phyloP scores from a whole-genome alignment of 2,329 filamentous ascomycete species.

The Huntiella decipiens region DNA sequence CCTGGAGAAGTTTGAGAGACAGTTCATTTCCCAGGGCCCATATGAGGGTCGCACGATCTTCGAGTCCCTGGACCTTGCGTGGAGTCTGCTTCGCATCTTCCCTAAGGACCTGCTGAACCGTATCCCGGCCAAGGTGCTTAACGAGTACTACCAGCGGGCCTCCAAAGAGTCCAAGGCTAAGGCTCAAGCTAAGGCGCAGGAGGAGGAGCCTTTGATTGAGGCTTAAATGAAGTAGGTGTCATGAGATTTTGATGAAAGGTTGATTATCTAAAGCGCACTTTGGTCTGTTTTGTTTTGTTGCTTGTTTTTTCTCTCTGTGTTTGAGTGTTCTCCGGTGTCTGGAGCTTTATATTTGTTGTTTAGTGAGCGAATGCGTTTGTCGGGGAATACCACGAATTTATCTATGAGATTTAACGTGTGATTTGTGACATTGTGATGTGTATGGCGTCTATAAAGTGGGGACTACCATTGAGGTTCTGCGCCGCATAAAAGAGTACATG shows the following conservation, averaged over 20 bases:
- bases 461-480: too few relatives aligned
- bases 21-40: constrained; percentile 77
- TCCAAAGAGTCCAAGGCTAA: constrained; percentile 44
- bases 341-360: background rate
- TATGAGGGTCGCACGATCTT: constrained; percentile 86
- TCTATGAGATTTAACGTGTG: too few relatives aligned
- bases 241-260: background rate
- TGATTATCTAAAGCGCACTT: background rate
- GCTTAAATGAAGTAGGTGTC: constrained; percentile 21
- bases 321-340: background rate
- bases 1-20: constrained; percentile 92
- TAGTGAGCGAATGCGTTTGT: background rate
- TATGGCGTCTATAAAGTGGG: too few relatives aligned
- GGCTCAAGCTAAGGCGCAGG: constrained; percentile 30
- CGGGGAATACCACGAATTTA: too few relatives aligned
- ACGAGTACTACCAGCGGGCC: constrained; percentile 63
- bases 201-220: constrained; percentile 43
- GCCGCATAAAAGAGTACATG: too few relatives aligned
- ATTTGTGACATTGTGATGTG: too few relatives aligned
- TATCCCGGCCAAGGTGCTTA: constrained; percentile 64
- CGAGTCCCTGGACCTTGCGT: constrained; percentile 88
- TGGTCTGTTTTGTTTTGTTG: background rate
- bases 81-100: constrained; percentile 91
- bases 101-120: constrained; percentile 96
- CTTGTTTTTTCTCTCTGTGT: background rate